Conservation (phyloP, 1,284 basidiomycete species). For the Xanthoconium separans region DNA sequence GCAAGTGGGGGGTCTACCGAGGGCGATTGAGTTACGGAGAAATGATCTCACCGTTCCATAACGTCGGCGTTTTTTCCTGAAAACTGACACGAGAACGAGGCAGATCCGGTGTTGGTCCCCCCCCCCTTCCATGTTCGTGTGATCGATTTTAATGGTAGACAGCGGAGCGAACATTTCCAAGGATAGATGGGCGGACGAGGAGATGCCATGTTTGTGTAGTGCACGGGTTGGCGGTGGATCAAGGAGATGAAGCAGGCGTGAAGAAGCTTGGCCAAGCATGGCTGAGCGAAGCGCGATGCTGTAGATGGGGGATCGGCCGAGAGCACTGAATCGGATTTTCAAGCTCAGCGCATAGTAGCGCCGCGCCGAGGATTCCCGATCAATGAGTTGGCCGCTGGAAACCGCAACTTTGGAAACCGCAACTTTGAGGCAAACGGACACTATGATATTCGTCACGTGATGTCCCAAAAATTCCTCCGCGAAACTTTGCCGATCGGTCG, state of each 20-base stretch:
- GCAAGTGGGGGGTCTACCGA: not conserved
- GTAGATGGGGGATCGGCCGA: conserved; percentile 6
- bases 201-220: conserved; percentile 3
- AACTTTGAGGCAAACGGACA: no score
- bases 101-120: not conserved
- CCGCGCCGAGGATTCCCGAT: conserved; percentile 23
- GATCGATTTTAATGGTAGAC: not conserved
- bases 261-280: not conserved
- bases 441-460: no score
- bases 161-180: not conserved
- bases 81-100: conserved; percentile 4
- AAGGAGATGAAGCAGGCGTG: conserved; percentile 3
- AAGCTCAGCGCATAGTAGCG: conserved; percentile 19
- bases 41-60: conserved; percentile 11
- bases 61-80: not conserved
- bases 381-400: conserved; percentile 13
- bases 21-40: conserved; percentile 11
- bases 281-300: not conserved
- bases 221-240: conserved; percentile 5
- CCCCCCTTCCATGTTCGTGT: conserved; percentile 5
- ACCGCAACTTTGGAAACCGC: not conserved
- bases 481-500: conserved; percentile 13
- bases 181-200: not conserved
- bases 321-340: conserved; percentile 20
- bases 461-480: not conserved